Evolutionary conservation across 768 basidiomycete species (phyloP), one percentile per base, ranked within the genome.

Genomic region (Coprinopsis cinerea): DNA sequence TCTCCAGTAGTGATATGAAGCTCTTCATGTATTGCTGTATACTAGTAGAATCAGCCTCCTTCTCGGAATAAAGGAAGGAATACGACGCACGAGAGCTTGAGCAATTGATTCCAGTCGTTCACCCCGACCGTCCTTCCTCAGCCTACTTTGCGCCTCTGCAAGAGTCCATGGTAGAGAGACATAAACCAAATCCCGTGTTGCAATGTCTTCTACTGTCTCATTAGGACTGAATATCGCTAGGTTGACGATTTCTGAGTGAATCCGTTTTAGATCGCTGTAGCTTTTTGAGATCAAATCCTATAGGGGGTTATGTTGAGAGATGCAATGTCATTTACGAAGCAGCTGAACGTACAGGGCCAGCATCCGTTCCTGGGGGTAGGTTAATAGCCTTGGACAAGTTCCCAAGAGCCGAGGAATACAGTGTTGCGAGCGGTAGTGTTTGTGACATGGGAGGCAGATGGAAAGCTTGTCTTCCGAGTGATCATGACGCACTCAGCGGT

Each of bases 201-300:
- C 73, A 48, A 95, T 81, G 63, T 95, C 92, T 39, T 91, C 86
- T 15, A 92, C 68, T 0, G 73, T 73, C 59, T 95, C 92, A 59
- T 94, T 94, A 2, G 83, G 72, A 51, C 90, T 92, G 68, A 94
- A 92, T 28, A 94, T 66, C 0, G 80, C 77, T 37, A 93, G 70
- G 32, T 72, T 74, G 22, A 73, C 56, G 48, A 92, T 72, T 22
- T 81, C 76, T 26, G 73, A 67, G 40, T 71, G 67, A 32, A 88
- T 64, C 36, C 69, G 66, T 22, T 68, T 67, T 25, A 92, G 68
- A 67, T 89, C 80, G 5, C 64, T 61, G 44, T 85, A 61, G 36
- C 79, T 71, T 41, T 74, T 70, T 35, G 72, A 69, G 23, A 90
- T 63, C 47, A 87, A 64, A 54, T 79, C 74, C 89, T 92, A 52